Percentiles rank a stretch among this genome's conserved stretches.
Conservation (phyloP, 148 eudicot genomes). For the Rhododendron molle region DNA sequence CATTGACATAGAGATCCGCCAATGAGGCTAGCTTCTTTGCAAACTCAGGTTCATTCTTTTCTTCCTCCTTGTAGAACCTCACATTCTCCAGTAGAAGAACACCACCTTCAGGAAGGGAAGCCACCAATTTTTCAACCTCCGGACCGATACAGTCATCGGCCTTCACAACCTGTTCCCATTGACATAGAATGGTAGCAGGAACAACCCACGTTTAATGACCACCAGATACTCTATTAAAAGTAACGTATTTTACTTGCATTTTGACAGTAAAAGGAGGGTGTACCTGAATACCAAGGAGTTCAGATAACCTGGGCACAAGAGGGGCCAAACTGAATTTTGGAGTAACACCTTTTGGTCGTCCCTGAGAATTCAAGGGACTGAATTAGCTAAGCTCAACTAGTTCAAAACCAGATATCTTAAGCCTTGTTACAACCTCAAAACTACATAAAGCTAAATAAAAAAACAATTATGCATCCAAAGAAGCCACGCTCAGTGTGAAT, state of each 20-base stretch:
- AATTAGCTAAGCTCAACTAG: background rate
- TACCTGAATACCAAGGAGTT: constrained; percentile 87
- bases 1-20: constrained; percentile 88
- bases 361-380: constrained; percentile 29
- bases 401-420: background rate
- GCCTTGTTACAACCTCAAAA: background rate
- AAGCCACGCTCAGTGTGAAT: background rate
- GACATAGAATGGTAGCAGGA: background rate
- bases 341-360: constrained; percentile 89
- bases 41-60: constrained; percentile 90
- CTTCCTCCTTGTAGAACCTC: constrained; percentile 88
- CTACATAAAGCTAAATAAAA: background rate
- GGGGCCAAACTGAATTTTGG: constrained; percentile 94
- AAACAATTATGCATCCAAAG: background rate
- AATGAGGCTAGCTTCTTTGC: constrained; percentile 92
- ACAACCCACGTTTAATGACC: constrained; percentile 5
- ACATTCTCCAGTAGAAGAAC: constrained; percentile 89
- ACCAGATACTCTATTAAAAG: background rate
- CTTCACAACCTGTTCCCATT: constrained; percentile 63
- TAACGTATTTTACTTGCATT: background rate
- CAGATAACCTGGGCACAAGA: constrained; percentile 84
- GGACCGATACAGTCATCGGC: constrained; percentile 89
- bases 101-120: constrained; percentile 77
- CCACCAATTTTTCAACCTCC: constrained; percentile 87
- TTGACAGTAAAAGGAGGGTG: background rate